Percentiles rank a stretch among this genome's conserved stretches.
Conservation (phyloP, 1,284 basidiomycete species). For the Volvariella volvacea region DNA sequence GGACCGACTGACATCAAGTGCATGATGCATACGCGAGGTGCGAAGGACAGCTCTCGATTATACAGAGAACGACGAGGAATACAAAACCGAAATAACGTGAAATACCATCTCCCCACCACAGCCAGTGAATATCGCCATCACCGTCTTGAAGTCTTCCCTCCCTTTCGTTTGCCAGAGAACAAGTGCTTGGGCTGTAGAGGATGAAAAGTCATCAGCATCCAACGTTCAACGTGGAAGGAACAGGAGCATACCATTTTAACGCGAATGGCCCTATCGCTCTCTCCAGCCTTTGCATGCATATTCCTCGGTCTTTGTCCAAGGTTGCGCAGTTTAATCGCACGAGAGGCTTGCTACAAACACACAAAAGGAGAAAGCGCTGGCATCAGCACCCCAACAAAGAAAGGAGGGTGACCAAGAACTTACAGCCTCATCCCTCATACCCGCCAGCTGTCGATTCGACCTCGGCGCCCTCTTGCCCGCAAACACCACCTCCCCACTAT, state of each 20-base stretch:
- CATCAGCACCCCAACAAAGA: constrained; percentile 5
- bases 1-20: too few relatives aligned
- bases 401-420: constrained; percentile 16
- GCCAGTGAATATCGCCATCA: too few relatives aligned
- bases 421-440: constrained; percentile 70
- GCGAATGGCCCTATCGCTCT: constrained; percentile 78
- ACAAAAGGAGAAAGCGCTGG: constrained; percentile 5
- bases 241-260: constrained; percentile 63
- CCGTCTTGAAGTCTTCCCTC: constrained; percentile 80
- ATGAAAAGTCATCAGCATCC: constrained; percentile 2
- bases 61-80: too few relatives aligned
- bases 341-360: constrained; percentile 64
- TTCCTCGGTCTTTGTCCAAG: constrained; percentile 83
- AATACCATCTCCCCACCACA: too few relatives aligned
- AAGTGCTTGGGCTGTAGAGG: constrained; percentile 72
- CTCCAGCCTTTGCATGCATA: constrained; percentile 83
- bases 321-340: constrained; percentile 76
- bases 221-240: too few relatives aligned
- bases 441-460: constrained; percentile 71
- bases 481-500: constrained; percentile 49
- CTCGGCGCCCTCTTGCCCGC: constrained; percentile 52
- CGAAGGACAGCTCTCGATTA: too few relatives aligned
- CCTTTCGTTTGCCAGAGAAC: constrained; percentile 85
- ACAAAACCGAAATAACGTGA: too few relatives aligned
- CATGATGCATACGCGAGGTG: too few relatives aligned